Percentiles rank a stretch among this genome's conserved stretches.
Evolutionary conservation across 176 grass and related monocot species (phyloP).

Genomic region (Cocos nucifera): DNA sequence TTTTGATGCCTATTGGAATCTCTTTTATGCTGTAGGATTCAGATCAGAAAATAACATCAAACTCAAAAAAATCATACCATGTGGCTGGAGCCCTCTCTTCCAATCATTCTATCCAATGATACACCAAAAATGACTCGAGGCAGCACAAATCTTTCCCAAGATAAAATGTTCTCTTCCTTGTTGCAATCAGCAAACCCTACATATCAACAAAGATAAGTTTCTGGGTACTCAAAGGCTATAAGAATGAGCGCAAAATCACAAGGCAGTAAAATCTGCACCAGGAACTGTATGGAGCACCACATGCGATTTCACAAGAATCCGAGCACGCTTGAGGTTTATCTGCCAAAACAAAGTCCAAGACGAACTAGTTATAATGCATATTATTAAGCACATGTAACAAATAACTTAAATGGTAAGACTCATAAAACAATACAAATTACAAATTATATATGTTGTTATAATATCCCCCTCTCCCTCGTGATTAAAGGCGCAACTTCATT

Average conservation of each 20-base stretch:
- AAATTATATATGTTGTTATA: no score
- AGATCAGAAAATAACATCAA: no score
- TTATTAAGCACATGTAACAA: neutral
- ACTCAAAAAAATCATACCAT: slow-evolving; percentile 29
- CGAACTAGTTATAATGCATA: no score
- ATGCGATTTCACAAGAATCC: slow-evolving; percentile 88
- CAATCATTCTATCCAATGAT: slow-evolving; percentile 64
- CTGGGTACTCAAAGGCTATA: neutral
- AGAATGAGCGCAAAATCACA: slow-evolving; percentile 14
- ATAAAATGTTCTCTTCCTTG: slow-evolving; percentile 75
- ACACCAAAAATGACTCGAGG: slow-evolving; percentile 72
- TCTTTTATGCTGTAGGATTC: neutral
- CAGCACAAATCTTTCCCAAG: slow-evolving; percentile 74
- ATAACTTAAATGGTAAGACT: no score
- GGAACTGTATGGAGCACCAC: slow-evolving; percentile 59
- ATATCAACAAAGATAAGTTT: neutral
- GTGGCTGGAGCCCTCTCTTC: slow-evolving; percentile 32
- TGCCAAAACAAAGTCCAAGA: slow-evolving; percentile 22
- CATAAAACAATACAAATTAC: no score
- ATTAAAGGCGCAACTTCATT: no score
- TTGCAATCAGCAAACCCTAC: slow-evolving; percentile 80
- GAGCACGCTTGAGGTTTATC: slow-evolving; percentile 84
- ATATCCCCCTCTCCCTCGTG: no score
- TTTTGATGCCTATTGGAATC: neutral
- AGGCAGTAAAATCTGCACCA: slow-evolving; percentile 43